Percentiles rank a stretch among this genome's conserved stretches.
phyloP scores from a whole-genome alignment of 2,329 filamentous ascomycete genomes.

The Fusarium mundagurra region DNA sequence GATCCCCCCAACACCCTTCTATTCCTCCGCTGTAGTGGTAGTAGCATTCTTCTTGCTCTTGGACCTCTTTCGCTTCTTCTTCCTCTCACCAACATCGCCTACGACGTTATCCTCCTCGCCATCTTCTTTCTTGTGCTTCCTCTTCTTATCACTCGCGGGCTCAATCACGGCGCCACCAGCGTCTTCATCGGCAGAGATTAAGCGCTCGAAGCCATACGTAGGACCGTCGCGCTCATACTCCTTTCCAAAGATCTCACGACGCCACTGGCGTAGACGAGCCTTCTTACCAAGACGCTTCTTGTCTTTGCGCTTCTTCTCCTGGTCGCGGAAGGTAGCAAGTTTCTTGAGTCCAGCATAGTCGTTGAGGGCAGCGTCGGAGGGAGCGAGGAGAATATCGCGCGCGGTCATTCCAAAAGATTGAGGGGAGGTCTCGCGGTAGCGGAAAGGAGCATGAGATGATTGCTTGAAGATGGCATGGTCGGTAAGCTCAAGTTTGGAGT shows the following conservation, averaged over 20 bases:
- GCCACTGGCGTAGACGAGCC: slow-evolving; percentile 88
- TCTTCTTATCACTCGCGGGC: slow-evolving; percentile 27
- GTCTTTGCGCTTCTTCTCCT: slow-evolving; percentile 88
- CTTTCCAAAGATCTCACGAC: slow-evolving; percentile 69
- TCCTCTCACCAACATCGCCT: slow-evolving; percentile 46
- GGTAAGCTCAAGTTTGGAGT: slow-evolving; percentile 81
- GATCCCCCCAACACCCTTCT: slow-evolving; percentile 11
- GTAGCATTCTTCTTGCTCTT: slow-evolving; percentile 52
- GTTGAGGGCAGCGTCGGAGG: slow-evolving; percentile 86
- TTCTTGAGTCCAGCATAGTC: slow-evolving; percentile 95
- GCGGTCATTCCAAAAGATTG: slow-evolving; percentile 89
- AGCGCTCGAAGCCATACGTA: slow-evolving; percentile 64
- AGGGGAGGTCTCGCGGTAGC: slow-evolving; percentile 94
- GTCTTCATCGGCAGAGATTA: slow-evolving; percentile 44
- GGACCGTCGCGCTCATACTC: slow-evolving; percentile 67
- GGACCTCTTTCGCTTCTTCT: slow-evolving; percentile 65
- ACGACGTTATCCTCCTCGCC: slow-evolving; percentile 39
- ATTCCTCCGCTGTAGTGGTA: slow-evolving; percentile 37
- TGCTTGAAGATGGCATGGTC: slow-evolving; percentile 66
- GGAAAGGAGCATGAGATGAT: slow-evolving; percentile 64
- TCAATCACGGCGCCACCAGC: slow-evolving; percentile 42
- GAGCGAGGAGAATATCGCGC: slow-evolving; percentile 88
- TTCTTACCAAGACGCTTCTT: slow-evolving; percentile 93
- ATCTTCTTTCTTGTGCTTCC: slow-evolving; percentile 9
- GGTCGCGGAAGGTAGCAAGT: slow-evolving; percentile 87